phyloP scores from a whole-genome alignment of 371 early-diverging fungal species.

The Mucor velutinosus region DNA sequence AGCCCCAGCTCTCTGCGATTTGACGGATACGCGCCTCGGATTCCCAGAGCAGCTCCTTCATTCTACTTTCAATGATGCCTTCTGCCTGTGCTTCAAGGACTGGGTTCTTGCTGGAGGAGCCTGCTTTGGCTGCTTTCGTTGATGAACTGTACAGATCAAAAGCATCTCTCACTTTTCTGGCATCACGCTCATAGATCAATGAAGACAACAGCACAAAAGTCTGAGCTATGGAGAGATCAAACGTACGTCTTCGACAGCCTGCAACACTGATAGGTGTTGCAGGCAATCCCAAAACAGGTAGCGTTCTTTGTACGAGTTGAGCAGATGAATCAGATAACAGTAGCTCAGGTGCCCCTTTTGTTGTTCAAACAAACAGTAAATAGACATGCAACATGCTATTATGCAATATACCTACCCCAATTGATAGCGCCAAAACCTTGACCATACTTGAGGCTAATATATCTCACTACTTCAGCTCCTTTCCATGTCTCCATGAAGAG shows the following conservation, averaged over 20 bases:
- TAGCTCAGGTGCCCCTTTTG: constrained; percentile 23
- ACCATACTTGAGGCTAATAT: constrained; percentile 27
- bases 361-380: neutral
- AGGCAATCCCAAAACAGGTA: constrained; percentile 23
- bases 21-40: constrained; percentile 28
- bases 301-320: constrained; percentile 16
- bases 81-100: neutral
- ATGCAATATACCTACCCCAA: constrained; percentile 29
- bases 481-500: constrained; percentile 32
- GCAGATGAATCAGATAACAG: constrained; percentile 23
- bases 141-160: constrained; percentile 8
- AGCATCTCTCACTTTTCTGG: constrained; percentile 38
- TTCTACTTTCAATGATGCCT: constrained; percentile 2
- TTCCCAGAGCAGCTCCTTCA: constrained; percentile 22
- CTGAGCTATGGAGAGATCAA: constrained; percentile 38
- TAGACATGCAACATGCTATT: neutral
- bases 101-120: neutral
- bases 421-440: constrained; percentile 38
- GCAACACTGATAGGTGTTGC: constrained; percentile 5
- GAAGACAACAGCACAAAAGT: constrained; percentile 25
- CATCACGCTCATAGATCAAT: constrained; percentile 49
- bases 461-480: constrained; percentile 21
- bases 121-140: neutral
- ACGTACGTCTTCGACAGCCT: constrained; percentile 24
- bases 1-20: constrained; percentile 34